A percentile compares a stretch with the other conserved stretches of the same genome.
Conservation (phyloP, 257 asterid genomes). For the Solanum clarkiae region DNA sequence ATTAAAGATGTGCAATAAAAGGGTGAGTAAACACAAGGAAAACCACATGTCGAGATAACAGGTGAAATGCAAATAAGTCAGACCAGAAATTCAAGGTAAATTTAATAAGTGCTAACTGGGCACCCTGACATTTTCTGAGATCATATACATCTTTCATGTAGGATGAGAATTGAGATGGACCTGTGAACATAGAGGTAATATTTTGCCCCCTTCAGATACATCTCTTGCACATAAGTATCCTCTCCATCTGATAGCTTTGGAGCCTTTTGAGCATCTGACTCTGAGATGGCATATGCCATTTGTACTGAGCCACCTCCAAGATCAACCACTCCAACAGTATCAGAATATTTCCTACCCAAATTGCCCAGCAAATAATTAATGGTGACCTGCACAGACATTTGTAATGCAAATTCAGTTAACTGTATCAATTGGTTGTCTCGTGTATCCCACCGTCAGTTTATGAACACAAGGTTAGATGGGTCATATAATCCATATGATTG, state of each 20-base stretch:
- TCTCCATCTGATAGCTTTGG: constrained; percentile 23
- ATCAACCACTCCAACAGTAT: constrained; percentile 65
- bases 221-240: constrained; percentile 21
- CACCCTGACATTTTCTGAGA: not conserved
- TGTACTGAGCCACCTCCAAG: constrained; percentile 59
- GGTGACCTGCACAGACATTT: constrained; percentile 32
- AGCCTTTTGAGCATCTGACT: constrained; percentile 31
- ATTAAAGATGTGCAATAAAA: not conserved
- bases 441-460: not conserved
- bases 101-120: not conserved
- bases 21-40: not conserved
- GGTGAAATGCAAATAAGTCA: not conserved
- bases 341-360: constrained; percentile 28
- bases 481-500: not conserved
- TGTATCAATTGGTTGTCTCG: not conserved
- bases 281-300: constrained; percentile 41
- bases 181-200: constrained; percentile 40
- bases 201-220: constrained; percentile 31
- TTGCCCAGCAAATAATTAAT: constrained; percentile 50
- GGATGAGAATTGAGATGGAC: constrained; percentile 2
- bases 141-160: not conserved
- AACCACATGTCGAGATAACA: not conserved
- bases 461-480: not conserved
- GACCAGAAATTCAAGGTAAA: not conserved
- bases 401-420: not conserved